Percentiles rank a stretch among this genome's conserved stretches.
These are phyloP conservation scores for Liquidambar formosana DNA, from an alignment of 164 flowering plant species.

Conservation along the genomic window DNA sequence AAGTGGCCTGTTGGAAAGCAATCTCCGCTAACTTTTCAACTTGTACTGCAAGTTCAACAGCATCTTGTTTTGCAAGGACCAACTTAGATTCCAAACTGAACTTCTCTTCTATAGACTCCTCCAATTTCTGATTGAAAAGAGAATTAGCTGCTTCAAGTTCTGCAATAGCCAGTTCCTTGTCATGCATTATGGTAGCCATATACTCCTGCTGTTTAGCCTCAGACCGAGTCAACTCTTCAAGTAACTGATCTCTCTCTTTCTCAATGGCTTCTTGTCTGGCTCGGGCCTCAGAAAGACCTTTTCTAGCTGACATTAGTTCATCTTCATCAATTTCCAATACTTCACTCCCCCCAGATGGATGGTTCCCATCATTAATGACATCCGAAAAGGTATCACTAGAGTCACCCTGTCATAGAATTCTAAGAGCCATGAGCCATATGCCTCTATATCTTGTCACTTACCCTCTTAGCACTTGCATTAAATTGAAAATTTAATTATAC, in stretches of 20 bases:
- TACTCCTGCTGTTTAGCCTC: slow-evolving; percentile 50
- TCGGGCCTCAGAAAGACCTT: slow-evolving; percentile 39
- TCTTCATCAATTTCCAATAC: slow-evolving; percentile 22
- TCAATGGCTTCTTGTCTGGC: slow-evolving; percentile 43
- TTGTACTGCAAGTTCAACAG: slow-evolving; percentile 63
- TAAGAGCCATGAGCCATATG: not conserved
- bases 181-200: slow-evolving; percentile 39
- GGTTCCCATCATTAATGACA: slow-evolving; percentile 25
- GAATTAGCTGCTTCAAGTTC: slow-evolving; percentile 57
- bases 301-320: slow-evolving; percentile 25
- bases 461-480: not conserved
- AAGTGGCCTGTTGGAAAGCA: slow-evolving; percentile 57
- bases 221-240: slow-evolving; percentile 42
- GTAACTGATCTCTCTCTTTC: slow-evolving; percentile 49
- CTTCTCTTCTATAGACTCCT: slow-evolving; percentile 50
- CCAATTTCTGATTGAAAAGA: slow-evolving; percentile 45
- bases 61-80: slow-evolving; percentile 57
- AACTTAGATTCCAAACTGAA: slow-evolving; percentile 49
- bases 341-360: slow-evolving; percentile 21
- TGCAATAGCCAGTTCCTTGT: slow-evolving; percentile 47
- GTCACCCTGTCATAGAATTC: slow-evolving; percentile 38
- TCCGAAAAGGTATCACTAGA: slow-evolving; percentile 24
- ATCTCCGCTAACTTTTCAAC: slow-evolving; percentile 59
- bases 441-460: not conserved
- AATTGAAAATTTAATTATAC: not conserved